These are phyloP conservation scores for Ensete ventricosum DNA, from an alignment of 176 grass and related monocot species.

Conservation along the genomic window DNA sequence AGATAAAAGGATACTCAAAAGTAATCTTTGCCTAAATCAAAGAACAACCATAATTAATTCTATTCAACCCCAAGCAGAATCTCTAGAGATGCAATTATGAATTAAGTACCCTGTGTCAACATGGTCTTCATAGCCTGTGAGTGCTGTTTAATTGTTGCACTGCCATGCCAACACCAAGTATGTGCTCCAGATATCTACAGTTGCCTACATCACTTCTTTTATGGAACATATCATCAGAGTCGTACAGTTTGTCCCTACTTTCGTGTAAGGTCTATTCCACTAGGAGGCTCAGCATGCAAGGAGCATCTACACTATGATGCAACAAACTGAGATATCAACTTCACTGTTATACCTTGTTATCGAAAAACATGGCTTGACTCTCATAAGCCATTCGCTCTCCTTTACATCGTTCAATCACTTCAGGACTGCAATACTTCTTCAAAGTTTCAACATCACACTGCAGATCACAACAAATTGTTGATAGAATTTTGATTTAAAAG, in stretches of 20 bases:
- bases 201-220: neutral
- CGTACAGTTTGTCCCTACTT: too few relatives aligned
- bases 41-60: too few relatives aligned
- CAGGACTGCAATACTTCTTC: slow-evolving; percentile 78
- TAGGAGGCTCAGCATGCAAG: neutral
- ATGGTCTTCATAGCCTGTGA: too few relatives aligned
- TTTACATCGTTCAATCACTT: slow-evolving; percentile 92
- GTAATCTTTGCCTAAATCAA: too few relatives aligned
- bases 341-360: slow-evolving; percentile 64
- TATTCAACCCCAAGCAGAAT: too few relatives aligned
- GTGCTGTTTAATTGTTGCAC: neutral
- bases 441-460: slow-evolving; percentile 25
- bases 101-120: too few relatives aligned
- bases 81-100: too few relatives aligned
- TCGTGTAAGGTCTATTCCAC: too few relatives aligned
- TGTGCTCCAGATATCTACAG: neutral
- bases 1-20: too few relatives aligned
- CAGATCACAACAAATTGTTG: neutral
- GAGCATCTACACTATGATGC: neutral
- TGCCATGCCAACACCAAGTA: neutral
- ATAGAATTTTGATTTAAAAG: neutral
- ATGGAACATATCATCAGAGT: too few relatives aligned
- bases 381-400: slow-evolving; percentile 75
- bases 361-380: slow-evolving; percentile 78
- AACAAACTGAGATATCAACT: slow-evolving; percentile 2